Base-by-base conservation (phyloP, 2,329 filamentous ascomycete species). In the Aspergillus pseudoterreus region DNA sequence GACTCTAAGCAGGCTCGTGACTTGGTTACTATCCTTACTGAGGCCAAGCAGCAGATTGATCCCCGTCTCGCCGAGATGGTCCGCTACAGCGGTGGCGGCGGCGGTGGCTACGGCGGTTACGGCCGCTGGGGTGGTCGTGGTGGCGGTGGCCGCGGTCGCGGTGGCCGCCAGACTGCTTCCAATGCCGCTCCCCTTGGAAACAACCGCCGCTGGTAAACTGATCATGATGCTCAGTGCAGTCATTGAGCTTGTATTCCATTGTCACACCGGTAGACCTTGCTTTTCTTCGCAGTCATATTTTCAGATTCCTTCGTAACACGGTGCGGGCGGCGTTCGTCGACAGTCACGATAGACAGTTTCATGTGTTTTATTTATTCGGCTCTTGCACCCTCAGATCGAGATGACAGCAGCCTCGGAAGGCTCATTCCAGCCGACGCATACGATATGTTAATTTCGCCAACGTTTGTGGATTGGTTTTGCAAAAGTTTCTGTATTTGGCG, bases 11-110 rank as follows among this genome's bases (percentile, higher is more conserved):
- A 94, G 84, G 92, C 94, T 76, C 92, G 94, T 82, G 94, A 99
- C 78, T 86, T 99, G 70, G 86, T 99, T 64, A 82, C 83, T 65
- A 90, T 99, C 66, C 87, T 99, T 63, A 86, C 86, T 69, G 94
- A 99, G 78, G 92, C 94, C 61, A 97, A 97, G 81, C 94, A 99
- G 80, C 87, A 95, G 76, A 92, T 99, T 74, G 94, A 97, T 68
- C 94, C 94, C 69, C 88, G 91, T 73, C 87, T 99, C 58, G 85
- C 86, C 58, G 94, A 99, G 81, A 97, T 99, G 94, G 86, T 84
- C 63, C 88, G 94, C 73, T 97, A 92, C 71, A 84, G 90, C 61
- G 27, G 27, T 8, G 90, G 91, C 57, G 90, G 90, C 52, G 90
- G 90, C 49, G 83, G 87, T 58, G 84, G 87, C 61, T 71, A 78